Base-by-base conservation (phyloP, 371 early-diverging fungal species). In the Lichtheimia corymbifera region DNA sequence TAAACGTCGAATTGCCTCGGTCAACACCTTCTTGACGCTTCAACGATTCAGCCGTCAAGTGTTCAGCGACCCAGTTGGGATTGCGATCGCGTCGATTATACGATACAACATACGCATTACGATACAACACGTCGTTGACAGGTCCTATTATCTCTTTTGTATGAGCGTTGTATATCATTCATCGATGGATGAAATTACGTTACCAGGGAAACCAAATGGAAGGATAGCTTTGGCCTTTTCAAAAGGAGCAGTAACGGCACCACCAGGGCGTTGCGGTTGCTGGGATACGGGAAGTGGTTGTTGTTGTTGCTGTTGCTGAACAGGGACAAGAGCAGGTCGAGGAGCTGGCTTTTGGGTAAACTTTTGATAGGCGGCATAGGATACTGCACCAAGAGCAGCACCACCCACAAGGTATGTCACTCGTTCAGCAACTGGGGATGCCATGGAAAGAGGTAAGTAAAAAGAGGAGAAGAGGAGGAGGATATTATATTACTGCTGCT, bases 61-160 rank as follows among this genome's bases (percentile, higher is more conserved):
- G 93, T 71, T 94, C 91, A 11, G 88, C 88, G 0, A 90, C 90
- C 93, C 93, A 94, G 74, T 90, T 90, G 17, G 94, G 94, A 66
- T 93, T 92, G 55, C 91, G 87, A 61, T 89, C 78, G 52, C 85
- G 84, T 35, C 94, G 87, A 77, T 93, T 88, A 75, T 80, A 88
- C 0, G 86, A 86, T 5, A 74, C 75, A 0, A 87, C 83, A 73
- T 88, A 88, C 27, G 83, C 81, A 50, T 71, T 78, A 20, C 86
- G 77, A 55, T 80, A 71, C 2, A 87, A 63, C 25, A 82, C 61
- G 55, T 89, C 89, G 57, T 75, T 77, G 40, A 89, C 76, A 15
- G 89, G 89, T 1, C 87, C 87, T 65, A 64, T 41, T 2, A n/a
- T 22, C 22, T n/a, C 18, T 25, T n/a, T 6, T 35, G 11, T 35